phyloP scores from a whole-genome alignment of 192 early-diverging fungal species.

The Backusella luteola region DNA sequence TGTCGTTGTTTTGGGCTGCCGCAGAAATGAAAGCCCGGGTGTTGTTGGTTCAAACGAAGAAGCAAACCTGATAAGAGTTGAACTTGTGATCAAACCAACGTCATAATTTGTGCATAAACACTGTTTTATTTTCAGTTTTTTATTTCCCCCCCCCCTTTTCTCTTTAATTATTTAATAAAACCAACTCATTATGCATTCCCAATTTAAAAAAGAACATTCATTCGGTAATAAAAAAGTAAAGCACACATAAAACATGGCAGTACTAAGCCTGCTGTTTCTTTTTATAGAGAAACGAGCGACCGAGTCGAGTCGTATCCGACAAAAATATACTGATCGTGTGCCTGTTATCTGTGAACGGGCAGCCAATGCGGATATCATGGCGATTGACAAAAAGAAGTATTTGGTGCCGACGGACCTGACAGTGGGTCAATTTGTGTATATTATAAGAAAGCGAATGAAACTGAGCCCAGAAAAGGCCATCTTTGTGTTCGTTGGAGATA shows the following conservation, averaged over 20 bases:
- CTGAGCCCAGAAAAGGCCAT: conserved; percentile 97
- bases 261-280: too few species aligned
- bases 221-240: conserved; percentile 62
- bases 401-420: conserved; percentile 96
- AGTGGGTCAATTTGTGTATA: conserved; percentile 97
- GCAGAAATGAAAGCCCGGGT: neutral
- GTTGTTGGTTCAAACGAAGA: neutral
- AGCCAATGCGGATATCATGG: conserved; percentile 96
- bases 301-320: conserved; percentile 93
- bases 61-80: neutral
- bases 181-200: conserved; percentile 59
- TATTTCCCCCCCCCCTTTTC: neutral
- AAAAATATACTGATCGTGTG: conserved; percentile 94
- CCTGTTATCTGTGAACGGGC: conserved; percentile 95
- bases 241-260: neutral
- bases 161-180: neutral
- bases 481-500: conserved; percentile 98
- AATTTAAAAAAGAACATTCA: conserved; percentile 95
- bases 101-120: neutral
- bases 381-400: conserved; percentile 99
- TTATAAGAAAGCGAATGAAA: conserved; percentile 96
- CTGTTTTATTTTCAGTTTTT: neutral
- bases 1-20: neutral
- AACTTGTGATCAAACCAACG: neutral
- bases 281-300: conserved; percentile 86